A percentile compares a stretch with the other conserved stretches of the same genome.
Conservation (phyloP, 108 stramenopile species). For the Cyclostephanos tholiformis region DNA sequence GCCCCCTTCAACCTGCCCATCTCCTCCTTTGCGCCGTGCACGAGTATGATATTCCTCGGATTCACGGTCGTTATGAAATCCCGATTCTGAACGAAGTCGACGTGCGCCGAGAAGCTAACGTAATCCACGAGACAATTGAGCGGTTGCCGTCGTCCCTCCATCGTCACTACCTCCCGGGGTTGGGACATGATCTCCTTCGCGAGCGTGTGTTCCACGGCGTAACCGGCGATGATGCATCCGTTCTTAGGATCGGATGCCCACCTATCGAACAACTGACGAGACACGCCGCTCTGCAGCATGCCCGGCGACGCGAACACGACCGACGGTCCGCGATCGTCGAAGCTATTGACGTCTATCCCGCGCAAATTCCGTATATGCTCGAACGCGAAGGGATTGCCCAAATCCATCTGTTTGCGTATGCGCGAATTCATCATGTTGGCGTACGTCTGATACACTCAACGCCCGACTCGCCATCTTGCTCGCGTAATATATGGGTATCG, state of each 20-base stretch:
- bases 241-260: conserved; percentile 97
- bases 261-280: conserved; percentile 94
- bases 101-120: conserved; percentile 97
- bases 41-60: conserved; percentile 95
- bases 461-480: conserved; percentile 91
- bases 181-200: conserved; percentile 95
- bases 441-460: conserved; percentile 98
- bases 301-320: conserved; percentile 99
- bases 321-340: conserved; percentile 90
- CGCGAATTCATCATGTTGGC: conserved; percentile 98
- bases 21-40: conserved; percentile 97
- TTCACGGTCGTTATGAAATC: conserved; percentile 86
- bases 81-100: conserved; percentile 96
- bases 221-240: conserved; percentile 97
- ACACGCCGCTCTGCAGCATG: conserved; percentile 97
- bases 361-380: conserved; percentile 87
- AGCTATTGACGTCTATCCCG: conserved; percentile 86
- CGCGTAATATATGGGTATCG: conserved; percentile 95
- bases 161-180: conserved; percentile 93
- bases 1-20: conserved; percentile 92
- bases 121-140: conserved; percentile 93
- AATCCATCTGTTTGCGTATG: conserved; percentile 92
- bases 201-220: conserved; percentile 97
- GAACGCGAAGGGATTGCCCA: conserved; percentile 94
- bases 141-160: conserved; percentile 92